Evolutionary conservation across 305 asterid genomes (phyloP), one percentile per base, ranked within the genome.

Genomic region (Fraxinus floribunda): DNA sequence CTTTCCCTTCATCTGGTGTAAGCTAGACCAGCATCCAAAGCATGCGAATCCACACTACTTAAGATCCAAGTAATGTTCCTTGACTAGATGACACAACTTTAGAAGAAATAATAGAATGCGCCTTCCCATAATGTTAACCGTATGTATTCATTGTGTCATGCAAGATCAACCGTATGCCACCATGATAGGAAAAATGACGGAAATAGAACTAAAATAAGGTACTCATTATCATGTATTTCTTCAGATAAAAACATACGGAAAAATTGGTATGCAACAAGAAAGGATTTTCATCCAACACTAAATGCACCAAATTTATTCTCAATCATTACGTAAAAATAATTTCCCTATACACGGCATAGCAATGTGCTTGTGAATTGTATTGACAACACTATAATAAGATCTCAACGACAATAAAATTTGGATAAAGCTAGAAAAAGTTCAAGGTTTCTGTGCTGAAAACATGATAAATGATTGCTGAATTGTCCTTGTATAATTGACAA

Each of bases 391-490:
- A 18, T 7, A 20, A 60, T 20, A 60, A 60, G 3, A 57, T 57
- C 62, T 16, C 24, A 20, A 3, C 24, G 4, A 60, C 11, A 60
- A 20, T 60, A 30, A 60, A 20, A 60, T 20, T 20, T 11, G 1
- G 26, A 22, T 20, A 16, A 49, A 11, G 64, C n/a, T 41, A 64
- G 74, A 60, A 39, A 78, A 72, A 32, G 36, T 52, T 93, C 89
- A 94, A 57, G 94, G 92, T 83, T 95, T 95, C 82, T 91, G 92
- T 24, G 99, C 97, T 52, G 98, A 93, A 79, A 94, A 95, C 83
- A 94, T 89, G 89, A 94, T 95, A 78, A 95, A 95, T 1, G 97
- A 90, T 73, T 90, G 90, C 77, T 91, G 90, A 78, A 95, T 84
- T 84, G 87, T 88, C 90, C 90, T 88, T 78, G 91, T 82, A 81